These are phyloP conservation scores for Ilex paraguariensis DNA, from an alignment of 305 asterid species.

Conservation along the genomic window DNA sequence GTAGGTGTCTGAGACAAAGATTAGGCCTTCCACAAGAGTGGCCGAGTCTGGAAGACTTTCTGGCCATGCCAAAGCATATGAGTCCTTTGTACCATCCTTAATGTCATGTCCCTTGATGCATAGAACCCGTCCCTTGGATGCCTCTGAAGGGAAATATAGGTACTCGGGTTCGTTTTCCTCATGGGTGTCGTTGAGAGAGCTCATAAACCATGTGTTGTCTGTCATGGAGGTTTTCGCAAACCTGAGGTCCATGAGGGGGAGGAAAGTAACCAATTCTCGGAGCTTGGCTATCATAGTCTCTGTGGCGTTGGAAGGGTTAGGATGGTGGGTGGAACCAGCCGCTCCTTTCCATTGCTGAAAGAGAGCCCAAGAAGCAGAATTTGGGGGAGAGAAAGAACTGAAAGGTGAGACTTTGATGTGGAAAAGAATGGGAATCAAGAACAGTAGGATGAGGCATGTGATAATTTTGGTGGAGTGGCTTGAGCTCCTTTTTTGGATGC, in stretches of 20 bases:
- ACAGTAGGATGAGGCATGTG: too few relatives aligned
- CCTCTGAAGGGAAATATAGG: slow-evolving; percentile 42
- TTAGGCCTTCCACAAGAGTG: slow-evolving; percentile 34
- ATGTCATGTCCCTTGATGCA: too few relatives aligned
- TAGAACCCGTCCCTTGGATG: background rate
- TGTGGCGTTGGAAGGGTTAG: background rate
- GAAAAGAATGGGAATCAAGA: too few relatives aligned
- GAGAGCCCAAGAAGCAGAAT: slow-evolving; percentile 8
- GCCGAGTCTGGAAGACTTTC: slow-evolving; percentile 43
- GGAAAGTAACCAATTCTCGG: slow-evolving; percentile 23
- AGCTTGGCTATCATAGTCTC: slow-evolving; percentile 14
- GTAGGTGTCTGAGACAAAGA: slow-evolving; percentile 44
- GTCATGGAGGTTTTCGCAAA: too few relatives aligned
- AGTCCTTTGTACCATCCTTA: too few relatives aligned
- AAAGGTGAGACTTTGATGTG: background rate
- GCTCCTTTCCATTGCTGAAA: background rate
- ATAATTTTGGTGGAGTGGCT: too few relatives aligned
- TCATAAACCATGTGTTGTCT: slow-evolving; percentile 54
- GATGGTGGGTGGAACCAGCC: background rate
- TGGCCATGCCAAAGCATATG: slow-evolving; percentile 40
- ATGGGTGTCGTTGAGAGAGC: slow-evolving; percentile 36
- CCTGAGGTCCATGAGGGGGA: slow-evolving; percentile 12
- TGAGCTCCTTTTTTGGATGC: too few relatives aligned
- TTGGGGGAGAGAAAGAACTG: slow-evolving; percentile 6
- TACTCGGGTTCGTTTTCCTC: slow-evolving; percentile 42